Evolutionary conservation across 768 basidiomycete species (phyloP), one percentile per base, ranked within the genome.

Genomic region (Boletellus emodensis): DNA sequence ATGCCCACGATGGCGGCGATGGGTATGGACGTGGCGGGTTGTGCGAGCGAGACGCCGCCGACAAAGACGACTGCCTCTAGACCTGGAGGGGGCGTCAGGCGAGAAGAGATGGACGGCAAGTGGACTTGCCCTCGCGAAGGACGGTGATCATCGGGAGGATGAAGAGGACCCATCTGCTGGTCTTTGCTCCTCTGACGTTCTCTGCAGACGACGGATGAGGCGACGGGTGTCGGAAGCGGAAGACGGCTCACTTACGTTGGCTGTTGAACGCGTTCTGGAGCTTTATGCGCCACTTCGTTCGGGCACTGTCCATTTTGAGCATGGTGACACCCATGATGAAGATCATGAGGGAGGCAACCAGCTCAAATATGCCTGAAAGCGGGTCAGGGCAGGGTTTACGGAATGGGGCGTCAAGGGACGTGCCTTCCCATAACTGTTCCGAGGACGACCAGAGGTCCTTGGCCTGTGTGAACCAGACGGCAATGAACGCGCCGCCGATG

Each of bases 51-150:
- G 32, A 97, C 93, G 44, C 94, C 93, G 4, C 94, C 90, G 33
- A 96, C 92, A 62, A 97, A 96, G 53, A 97, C 76, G 50, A 96
- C 87, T 1, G 89, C 93, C 67, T 97, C 94, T 53, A 97, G 75
- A 41, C 84, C 84, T 85, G 40, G 7, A 35, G 40, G 3, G 15
- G 17, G n/a, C 13, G 35, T 57, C 4, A 50, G 39, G 2, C 14
- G 22, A 9, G 30, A 5, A 9, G 17, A 3, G 12, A 24, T 1
- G 26, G 32, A 20, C 15, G 3, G 24, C 10, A n/a, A 20, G 28
- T 17, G 14, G n/a, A 42, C 59, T 20, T 41, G 78, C 94, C 94
- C 75, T 98, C 95, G 54, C 94, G 84, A 32, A 98, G 73, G 40
- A 99, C 91, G 10, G 94, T 95, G 62, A 98, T 80, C 51, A 95